Conservation (phyloP, 23 red algal species). For the Rhodosorus marinus region DNA sequence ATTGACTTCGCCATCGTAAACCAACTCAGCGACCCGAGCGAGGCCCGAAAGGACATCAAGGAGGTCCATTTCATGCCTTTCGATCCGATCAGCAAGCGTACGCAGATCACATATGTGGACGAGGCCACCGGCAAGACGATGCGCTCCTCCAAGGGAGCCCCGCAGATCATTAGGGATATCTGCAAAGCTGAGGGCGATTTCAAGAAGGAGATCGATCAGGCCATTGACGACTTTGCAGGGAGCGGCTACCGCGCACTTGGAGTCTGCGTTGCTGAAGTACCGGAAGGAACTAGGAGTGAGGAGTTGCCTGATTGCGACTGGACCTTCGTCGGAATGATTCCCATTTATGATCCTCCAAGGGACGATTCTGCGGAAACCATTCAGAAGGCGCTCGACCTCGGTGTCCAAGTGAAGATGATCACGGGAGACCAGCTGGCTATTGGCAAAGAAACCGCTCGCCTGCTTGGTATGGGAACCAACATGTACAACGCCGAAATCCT, state of each 20-base stretch:
- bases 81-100: slow-evolving; percentile 20
- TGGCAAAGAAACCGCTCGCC: slow-evolving; percentile 32
- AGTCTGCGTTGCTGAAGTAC: slow-evolving; percentile 18
- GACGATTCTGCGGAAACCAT: slow-evolving; percentile 33
- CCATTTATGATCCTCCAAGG: slow-evolving; percentile 27
- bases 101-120: slow-evolving; percentile 10
- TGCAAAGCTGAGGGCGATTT: slow-evolving; percentile 16
- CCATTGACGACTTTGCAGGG: slow-evolving; percentile 14
- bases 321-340: slow-evolving; percentile 13
- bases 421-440: slow-evolving; percentile 31
- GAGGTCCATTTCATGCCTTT: slow-evolving; percentile 16
- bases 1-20: slow-evolving; percentile 26
- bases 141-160: slow-evolving; percentile 14
- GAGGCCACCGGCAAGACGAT: slow-evolving; percentile 9
- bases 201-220: slow-evolving; percentile 1
- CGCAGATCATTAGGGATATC: slow-evolving; percentile 18
- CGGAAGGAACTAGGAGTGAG: not conserved
- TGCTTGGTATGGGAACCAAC: slow-evolving; percentile 24
- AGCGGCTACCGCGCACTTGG: slow-evolving; percentile 30
- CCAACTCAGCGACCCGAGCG: slow-evolving; percentile 4
- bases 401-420: slow-evolving; percentile 29
- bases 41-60: slow-evolving; percentile 12
- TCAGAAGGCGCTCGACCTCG: slow-evolving; percentile 14
- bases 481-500: slow-evolving; percentile 18
- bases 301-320: slow-evolving; percentile 4